phyloP scores from a whole-genome alignment of 148 eudicot genomes.

The Rhododendron mucronatum region DNA sequence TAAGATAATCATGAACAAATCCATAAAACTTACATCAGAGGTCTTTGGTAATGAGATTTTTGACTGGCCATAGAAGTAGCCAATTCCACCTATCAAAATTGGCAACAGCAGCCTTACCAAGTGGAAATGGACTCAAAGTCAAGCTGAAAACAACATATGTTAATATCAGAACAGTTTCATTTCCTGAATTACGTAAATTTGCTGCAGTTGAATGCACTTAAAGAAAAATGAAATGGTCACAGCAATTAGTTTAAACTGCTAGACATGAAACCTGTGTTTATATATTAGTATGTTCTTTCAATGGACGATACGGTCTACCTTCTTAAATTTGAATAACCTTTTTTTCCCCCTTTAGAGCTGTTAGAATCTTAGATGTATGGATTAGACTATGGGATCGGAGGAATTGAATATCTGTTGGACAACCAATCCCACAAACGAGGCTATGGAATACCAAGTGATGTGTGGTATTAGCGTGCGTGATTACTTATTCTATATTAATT shows the following conservation, averaged over 20 bases:
- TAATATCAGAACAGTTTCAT: conserved; percentile 1
- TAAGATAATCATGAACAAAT: not conserved
- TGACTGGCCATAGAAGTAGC: conserved; percentile 96
- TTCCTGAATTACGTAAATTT: not conserved
- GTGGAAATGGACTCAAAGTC: conserved; percentile 46
- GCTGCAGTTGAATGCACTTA: not conserved
- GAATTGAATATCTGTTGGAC: not conserved
- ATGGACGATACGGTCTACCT: not conserved
- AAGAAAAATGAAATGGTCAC: not conserved
- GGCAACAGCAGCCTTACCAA: conserved; percentile 79
- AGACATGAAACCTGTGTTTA: not conserved
- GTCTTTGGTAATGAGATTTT: conserved; percentile 62
- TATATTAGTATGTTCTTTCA: not conserved
- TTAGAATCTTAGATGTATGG: not conserved
- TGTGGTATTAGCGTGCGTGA: not conserved
- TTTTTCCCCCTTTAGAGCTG: not conserved
- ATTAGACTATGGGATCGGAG: not conserved
- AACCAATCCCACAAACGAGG: not conserved
- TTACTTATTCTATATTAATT: not conserved
- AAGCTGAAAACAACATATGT: conserved; percentile 44
- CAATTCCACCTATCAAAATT: conserved; percentile 92
- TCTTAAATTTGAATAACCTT: not conserved
- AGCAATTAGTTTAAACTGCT: not conserved
- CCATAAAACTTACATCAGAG: conserved; percentile 52
- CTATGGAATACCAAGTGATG: not conserved